Evolutionary conservation across 345 rosid genomes (phyloP).

Genomic region (Eucalyptus pauciflora): DNA sequence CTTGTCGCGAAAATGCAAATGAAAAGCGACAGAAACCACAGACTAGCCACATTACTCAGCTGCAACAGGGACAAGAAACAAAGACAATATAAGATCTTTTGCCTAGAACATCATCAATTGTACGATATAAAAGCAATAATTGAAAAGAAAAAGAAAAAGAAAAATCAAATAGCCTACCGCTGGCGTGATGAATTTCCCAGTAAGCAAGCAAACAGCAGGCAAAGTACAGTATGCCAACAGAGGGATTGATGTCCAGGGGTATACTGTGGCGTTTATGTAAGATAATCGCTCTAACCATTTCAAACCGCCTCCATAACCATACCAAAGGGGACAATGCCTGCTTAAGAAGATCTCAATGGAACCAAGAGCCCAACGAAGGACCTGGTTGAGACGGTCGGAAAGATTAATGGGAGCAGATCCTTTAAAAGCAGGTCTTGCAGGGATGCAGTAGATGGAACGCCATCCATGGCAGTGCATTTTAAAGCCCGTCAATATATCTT

Average conservation of each 20-base stretch:
- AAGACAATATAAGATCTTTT: not conserved
- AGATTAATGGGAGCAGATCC: slow-evolving; percentile 57
- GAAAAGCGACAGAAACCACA: slow-evolving; percentile 59
- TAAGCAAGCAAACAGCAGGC: slow-evolving; percentile 60
- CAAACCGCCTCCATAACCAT: slow-evolving; percentile 63
- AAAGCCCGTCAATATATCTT: slow-evolving; percentile 64
- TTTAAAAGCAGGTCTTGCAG: slow-evolving; percentile 50
- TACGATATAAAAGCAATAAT: not conserved
- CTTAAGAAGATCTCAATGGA: slow-evolving; percentile 65
- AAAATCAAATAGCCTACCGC: slow-evolving; percentile 20
- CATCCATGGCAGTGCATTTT: slow-evolving; percentile 78
- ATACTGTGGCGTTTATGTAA: slow-evolving; percentile 47
- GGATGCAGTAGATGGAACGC: slow-evolving; percentile 63
- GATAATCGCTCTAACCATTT: slow-evolving; percentile 57
- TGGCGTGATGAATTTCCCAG: slow-evolving; percentile 59
- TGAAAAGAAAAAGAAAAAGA: not conserved
- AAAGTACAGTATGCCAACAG: slow-evolving; percentile 55
- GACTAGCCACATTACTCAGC: slow-evolving; percentile 41
- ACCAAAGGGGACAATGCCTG: slow-evolving; percentile 71
- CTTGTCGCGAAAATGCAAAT: slow-evolving; percentile 48
- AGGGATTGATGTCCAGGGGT: slow-evolving; percentile 62
- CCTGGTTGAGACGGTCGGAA: slow-evolving; percentile 51
- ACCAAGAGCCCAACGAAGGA: slow-evolving; percentile 58
- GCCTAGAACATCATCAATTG: not conserved
- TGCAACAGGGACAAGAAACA: slow-evolving; percentile 6